Evolutionary conservation across 1,139 yeast species (phyloP), one percentile per base, ranked within the genome.

Genomic region (Pichia kudriavzevii): DNA sequence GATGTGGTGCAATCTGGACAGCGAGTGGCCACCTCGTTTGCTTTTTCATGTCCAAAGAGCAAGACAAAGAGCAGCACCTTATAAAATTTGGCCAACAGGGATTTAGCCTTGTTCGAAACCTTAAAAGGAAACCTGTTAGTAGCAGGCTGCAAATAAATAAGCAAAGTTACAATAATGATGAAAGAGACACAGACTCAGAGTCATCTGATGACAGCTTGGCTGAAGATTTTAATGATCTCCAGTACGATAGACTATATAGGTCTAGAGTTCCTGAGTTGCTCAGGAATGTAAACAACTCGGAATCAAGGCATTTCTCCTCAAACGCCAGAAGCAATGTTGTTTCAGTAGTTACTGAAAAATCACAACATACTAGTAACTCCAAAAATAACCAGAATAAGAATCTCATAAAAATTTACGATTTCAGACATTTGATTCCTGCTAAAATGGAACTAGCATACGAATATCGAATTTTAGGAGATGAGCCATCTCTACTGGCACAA

Each of bases 1-100:
- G 91, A 4, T 87, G 95, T 62, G 95, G 96, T 8, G 95, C 94
- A 0, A 65, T 75, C 0, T 87, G 96, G 95, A 69, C 93, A 0
- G 70, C 75, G 12, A 70, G 75, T 3, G 96, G 96, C 0, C 75
- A 74, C 42, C 63, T 87, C 36, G 79, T 87, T 2, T 83, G 95
- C 52, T 87, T 88, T 50, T 85, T 84, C 58, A 71, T 78, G n/a
- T 76, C 80, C 0, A 73, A 72, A 38, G 54, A 53, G 12, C 63
- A 59, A 22, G 61, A 61, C 23, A 61, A 61, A 12, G 59, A 56
- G 26, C 61, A 59, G 35, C 53, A 62, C 20, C 48, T 59, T 21
- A 51, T 66, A 13, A 63, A 60, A 29, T 58, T 67, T 43, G 69
- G 67, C 13, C 66, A 63, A 34, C 65, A 61, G 35, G 71, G 69